Evolutionary conservation across 768 basidiomycete species (phyloP).

Genomic region (Lactifluus piperatus): DNA sequence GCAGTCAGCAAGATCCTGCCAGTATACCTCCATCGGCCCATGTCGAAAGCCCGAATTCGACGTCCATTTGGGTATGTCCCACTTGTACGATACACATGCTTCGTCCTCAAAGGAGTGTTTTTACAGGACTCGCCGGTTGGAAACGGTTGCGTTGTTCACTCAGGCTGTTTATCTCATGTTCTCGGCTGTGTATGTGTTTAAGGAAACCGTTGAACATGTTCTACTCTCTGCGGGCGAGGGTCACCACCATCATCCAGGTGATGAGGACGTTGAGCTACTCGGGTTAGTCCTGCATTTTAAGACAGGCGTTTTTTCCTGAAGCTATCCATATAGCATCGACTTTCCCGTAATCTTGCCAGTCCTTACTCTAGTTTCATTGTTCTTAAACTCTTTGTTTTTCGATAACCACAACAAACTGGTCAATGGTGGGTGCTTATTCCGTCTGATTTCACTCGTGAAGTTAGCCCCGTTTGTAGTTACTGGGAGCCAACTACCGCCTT

Average conservation of each 20-base stretch:
- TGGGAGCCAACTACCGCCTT: slow-evolving; percentile 52
- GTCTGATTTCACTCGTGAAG: not conserved
- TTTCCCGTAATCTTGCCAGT: slow-evolving; percentile 55
- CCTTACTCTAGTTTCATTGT: slow-evolving; percentile 46
- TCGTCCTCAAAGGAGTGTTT: not conserved
- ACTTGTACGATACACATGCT: not conserved
- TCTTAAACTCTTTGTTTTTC: slow-evolving; percentile 48
- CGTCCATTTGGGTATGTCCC: slow-evolving; percentile 52
- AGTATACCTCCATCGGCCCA: slow-evolving; percentile 32
- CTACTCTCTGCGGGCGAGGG: slow-evolving; percentile 61
- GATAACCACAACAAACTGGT: slow-evolving; percentile 60
- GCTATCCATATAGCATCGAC: slow-evolving; percentile 38
- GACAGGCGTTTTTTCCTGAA: not conserved
- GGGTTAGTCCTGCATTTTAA: slow-evolving; percentile 30
- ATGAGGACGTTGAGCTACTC: slow-evolving; percentile 33
- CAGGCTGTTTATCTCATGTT: slow-evolving; percentile 94
- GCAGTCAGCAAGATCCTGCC: slow-evolving; percentile 41
- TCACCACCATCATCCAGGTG: slow-evolving; percentile 65
- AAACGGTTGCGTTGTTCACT: slow-evolving; percentile 71
- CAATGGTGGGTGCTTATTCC: slow-evolving; percentile 39
- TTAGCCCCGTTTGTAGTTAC: slow-evolving; percentile 35
- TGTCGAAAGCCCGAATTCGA: slow-evolving; percentile 28
- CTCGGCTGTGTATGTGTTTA: slow-evolving; percentile 90
- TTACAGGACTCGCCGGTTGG: slow-evolving; percentile 52
- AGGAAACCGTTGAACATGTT: slow-evolving; percentile 92